Percentiles rank a stretch among this genome's conserved stretches.
Conservation (phyloP, 2,329 filamentous ascomycete species). For the Balansia obtecta region DNA sequence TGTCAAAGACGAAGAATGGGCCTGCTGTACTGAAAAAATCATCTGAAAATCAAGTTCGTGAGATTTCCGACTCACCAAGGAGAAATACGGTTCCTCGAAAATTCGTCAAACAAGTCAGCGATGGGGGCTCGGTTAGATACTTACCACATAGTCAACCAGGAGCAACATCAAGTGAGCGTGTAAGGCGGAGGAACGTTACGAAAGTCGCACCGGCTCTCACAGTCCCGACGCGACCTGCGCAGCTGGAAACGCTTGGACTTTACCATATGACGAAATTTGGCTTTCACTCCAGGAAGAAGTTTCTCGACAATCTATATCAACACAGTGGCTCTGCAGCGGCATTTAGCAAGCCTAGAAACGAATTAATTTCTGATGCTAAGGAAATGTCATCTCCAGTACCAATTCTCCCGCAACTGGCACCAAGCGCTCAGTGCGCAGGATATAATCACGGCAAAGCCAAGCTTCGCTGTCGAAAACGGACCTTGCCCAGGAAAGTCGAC, state of each 20-base stretch:
- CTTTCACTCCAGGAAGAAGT: slow-evolving; percentile 40
- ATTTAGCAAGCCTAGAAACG: background rate
- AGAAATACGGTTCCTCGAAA: slow-evolving; percentile 9
- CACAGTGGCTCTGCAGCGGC: slow-evolving; percentile 12
- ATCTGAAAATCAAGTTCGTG: slow-evolving; percentile 11
- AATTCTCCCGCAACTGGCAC: background rate
- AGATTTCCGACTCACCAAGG: background rate
- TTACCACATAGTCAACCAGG: slow-evolving; percentile 1
- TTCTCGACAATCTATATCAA: slow-evolving; percentile 42
- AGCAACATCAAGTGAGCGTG: background rate
- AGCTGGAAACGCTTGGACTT: slow-evolving; percentile 37
- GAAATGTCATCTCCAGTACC: background rate
- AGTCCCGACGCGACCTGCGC: slow-evolving; percentile 31
- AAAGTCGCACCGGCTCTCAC: background rate
- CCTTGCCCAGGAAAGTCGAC: slow-evolving; percentile 32
- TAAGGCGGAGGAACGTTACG: background rate
- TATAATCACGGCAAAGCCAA: background rate
- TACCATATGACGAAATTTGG: slow-evolving; percentile 21
- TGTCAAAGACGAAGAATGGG: slow-evolving; percentile 3
- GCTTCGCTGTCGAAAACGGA: slow-evolving; percentile 30
- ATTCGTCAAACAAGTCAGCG: slow-evolving; percentile 18
- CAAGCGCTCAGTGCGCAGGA: background rate
- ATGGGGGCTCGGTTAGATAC: slow-evolving; percentile 17
- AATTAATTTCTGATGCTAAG: background rate
- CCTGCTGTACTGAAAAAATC: slow-evolving; percentile 11